A percentile compares a stretch with the other conserved stretches of the same genome.
These are phyloP conservation scores for Hypoxylon sp. DNA, from an alignment of 2,329 filamentous ascomycete species.

Conservation along the genomic window DNA sequence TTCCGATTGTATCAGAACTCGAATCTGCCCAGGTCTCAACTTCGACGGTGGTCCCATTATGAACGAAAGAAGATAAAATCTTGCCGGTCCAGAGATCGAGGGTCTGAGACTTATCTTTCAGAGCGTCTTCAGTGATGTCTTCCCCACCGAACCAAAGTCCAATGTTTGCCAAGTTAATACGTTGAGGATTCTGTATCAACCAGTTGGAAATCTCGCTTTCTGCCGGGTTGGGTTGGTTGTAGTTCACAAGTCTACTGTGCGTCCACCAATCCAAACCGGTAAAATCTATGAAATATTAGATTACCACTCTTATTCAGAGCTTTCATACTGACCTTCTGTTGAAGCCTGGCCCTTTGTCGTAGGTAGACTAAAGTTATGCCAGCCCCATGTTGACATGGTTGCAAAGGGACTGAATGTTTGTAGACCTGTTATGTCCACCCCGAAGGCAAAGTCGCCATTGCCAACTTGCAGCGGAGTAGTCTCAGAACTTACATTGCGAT, in stretches of 20 bases:
- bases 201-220: conserved; percentile 54
- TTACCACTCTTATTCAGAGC: background rate
- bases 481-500: conserved; percentile 56
- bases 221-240: conserved; percentile 53
- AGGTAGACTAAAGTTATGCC: conserved; percentile 59
- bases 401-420: conserved; percentile 57
- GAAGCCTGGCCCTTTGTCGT: conserved; percentile 51
- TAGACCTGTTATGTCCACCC: conserved; percentile 56
- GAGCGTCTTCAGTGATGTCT: conserved; percentile 52
- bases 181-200: conserved; percentile 59
- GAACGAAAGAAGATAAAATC: conserved; percentile 54
- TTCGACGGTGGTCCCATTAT: conserved; percentile 50
- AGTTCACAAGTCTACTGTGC: conserved; percentile 53
- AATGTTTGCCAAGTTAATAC: conserved; percentile 58
- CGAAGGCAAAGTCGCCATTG: conserved; percentile 60
- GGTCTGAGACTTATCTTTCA: conserved; percentile 52
- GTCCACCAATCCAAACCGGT: conserved; percentile 55
- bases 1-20: conserved; percentile 55
- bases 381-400: conserved; percentile 59
- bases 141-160: conserved; percentile 55
- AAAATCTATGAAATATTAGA: conserved; percentile 47
- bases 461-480: conserved; percentile 62
- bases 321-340: conserved; percentile 44
- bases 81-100: conserved; percentile 59
- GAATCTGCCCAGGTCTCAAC: conserved; percentile 57